phyloP scores from a whole-genome alignment of 768 basidiomycete genomes.

The Macrolepiota dolichaula region DNA sequence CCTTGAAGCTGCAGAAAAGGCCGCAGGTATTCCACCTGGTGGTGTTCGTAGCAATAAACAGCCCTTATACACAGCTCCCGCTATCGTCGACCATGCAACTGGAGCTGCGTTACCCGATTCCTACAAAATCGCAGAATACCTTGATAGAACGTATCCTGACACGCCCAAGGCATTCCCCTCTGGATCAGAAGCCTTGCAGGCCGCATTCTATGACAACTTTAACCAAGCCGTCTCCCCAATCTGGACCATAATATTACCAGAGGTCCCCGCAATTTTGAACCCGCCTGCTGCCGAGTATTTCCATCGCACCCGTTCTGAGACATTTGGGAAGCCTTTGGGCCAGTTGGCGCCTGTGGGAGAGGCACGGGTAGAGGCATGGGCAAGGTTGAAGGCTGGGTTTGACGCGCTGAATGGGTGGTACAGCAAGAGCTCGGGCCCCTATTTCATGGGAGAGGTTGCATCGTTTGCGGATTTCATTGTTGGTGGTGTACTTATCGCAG shows the following conservation, averaged over 20 bases:
- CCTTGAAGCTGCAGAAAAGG: constrained; percentile 29
- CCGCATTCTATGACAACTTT: constrained; percentile 3
- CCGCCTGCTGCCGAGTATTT: constrained; percentile 3
- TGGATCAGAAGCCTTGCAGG: constrained; percentile 2
- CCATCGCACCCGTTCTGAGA: background rate
- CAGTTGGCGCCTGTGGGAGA: background rate
- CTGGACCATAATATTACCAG: background rate
- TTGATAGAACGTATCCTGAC: constrained; percentile 39
- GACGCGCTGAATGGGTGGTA: constrained; percentile 11
- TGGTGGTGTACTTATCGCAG: constrained; percentile 24
- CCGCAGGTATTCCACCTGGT: background rate
- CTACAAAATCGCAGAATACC: constrained; percentile 41
- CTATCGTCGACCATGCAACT: constrained; percentile 34
- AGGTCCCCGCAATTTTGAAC: background rate
- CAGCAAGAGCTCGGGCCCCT: constrained; percentile 9
- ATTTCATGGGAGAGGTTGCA: constrained; percentile 4
- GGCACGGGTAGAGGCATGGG: constrained; percentile 1
- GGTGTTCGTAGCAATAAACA: background rate
- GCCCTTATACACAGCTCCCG: constrained; percentile 12
- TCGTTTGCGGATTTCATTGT: constrained; percentile 36
- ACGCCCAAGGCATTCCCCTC: constrained; percentile 22
- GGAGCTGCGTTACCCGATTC: constrained; percentile 34
- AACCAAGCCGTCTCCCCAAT: background rate
- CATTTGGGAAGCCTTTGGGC: constrained; percentile 7
- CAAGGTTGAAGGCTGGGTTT: constrained; percentile 22